phyloP scores from a whole-genome alignment of 83 land plant genomes.

The Picea abies region DNA sequence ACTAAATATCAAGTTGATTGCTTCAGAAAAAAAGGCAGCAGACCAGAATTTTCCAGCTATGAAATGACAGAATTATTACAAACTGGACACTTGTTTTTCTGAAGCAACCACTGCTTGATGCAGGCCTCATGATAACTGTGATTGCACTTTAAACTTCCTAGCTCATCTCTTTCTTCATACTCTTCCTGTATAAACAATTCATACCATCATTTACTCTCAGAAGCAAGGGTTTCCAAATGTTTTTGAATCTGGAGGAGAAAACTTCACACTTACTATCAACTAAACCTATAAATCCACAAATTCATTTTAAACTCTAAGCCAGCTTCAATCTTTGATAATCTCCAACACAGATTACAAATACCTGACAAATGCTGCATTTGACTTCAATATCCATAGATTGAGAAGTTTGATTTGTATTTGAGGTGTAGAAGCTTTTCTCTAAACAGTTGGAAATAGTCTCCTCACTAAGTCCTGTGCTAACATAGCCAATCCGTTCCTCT shows the following conservation, averaged over 20 bases:
- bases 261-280: not conserved
- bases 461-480: constrained; percentile 48
- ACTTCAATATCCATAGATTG: constrained; percentile 33
- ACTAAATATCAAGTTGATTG: too few relatives aligned
- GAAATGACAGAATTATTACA: constrained; percentile 49
- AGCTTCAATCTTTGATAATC: not conserved
- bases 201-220: not conserved
- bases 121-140: constrained; percentile 53
- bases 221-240: not conserved
- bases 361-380: constrained; percentile 62
- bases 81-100: constrained; percentile 62
- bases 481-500: constrained; percentile 56
- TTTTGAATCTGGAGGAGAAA: constrained; percentile 7
- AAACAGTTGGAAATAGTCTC: constrained; percentile 34
- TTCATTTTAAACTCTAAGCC: not conserved
- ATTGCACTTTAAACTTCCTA: constrained; percentile 59
- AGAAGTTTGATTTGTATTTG: constrained; percentile 21
- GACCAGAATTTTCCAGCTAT: not conserved
- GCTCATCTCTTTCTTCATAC: constrained; percentile 45
- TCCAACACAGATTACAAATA: constrained; percentile 1
- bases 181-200: constrained; percentile 56
- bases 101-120: constrained; percentile 62
- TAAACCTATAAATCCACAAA: not conserved
- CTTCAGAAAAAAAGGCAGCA: not conserved
- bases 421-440: constrained; percentile 22